Percentiles rank a stretch among this genome's conserved stretches.
These are phyloP conservation scores for Plasmodium knowlesi DNA, from an alignment of 169 alveolate species.

Conservation along the genomic window DNA sequence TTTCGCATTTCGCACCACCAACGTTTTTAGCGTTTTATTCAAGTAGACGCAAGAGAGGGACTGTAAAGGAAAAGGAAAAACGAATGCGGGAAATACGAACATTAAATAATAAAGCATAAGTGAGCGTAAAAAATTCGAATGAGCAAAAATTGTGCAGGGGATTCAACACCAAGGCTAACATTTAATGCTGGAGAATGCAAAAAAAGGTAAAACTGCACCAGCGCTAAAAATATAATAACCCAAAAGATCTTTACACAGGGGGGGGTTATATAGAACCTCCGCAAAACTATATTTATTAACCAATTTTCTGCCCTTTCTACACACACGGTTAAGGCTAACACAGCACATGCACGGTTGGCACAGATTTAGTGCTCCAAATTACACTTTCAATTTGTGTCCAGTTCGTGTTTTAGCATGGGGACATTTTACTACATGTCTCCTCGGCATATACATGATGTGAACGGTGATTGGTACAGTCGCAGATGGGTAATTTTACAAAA, in stretches of 20 bases:
- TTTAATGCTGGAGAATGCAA: neutral
- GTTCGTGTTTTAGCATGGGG: neutral
- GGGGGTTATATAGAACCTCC: neutral
- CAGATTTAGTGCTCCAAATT: neutral
- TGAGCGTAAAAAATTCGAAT: no score
- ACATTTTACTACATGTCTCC: neutral
- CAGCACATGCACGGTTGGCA: neutral
- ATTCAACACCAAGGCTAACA: neutral
- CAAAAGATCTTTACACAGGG: neutral
- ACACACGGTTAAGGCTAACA: neutral
- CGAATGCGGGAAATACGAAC: neutral
- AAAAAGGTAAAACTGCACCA: neutral
- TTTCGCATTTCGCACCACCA: neutral
- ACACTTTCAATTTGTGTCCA: neutral
- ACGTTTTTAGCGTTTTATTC: neutral
- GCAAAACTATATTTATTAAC: neutral
- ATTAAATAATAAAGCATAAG: neutral
- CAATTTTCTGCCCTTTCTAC: neutral
- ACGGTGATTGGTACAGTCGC: neutral
- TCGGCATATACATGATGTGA: neutral
- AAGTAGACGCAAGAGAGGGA: neutral
- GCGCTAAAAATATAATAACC: neutral
- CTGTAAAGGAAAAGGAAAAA: neutral
- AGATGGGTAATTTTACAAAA: neutral
- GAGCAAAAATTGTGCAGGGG: neutral